These are phyloP conservation scores for Cyclocybe cylindracea DNA, from an alignment of 768 basidiomycete species.

Conservation along the genomic window DNA sequence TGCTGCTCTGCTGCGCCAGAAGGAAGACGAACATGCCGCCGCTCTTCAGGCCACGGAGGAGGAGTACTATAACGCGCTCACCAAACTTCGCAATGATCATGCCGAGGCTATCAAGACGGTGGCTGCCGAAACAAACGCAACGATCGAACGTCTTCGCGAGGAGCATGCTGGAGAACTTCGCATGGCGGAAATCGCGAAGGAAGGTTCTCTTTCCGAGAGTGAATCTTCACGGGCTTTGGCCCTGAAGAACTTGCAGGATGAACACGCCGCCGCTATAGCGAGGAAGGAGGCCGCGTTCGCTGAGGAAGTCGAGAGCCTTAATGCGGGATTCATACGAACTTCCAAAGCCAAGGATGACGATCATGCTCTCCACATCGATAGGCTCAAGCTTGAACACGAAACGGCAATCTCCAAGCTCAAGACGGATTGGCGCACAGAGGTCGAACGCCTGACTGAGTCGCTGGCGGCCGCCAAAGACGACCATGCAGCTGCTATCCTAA, in stretches of 20 bases:
- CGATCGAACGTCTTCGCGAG: slow-evolving; percentile 69
- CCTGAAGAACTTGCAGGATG: slow-evolving; percentile 69
- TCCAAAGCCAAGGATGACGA: slow-evolving; percentile 62
- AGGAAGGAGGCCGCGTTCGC: slow-evolving; percentile 66
- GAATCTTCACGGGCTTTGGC: slow-evolving; percentile 64
- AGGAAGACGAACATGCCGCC: slow-evolving; percentile 58
- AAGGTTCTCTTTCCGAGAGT: slow-evolving; percentile 75
- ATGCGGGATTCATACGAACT: slow-evolving; percentile 58
- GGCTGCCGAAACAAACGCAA: slow-evolving; percentile 57
- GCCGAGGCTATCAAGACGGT: slow-evolving; percentile 63
- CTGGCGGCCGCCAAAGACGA: slow-evolving; percentile 48
- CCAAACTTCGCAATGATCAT: slow-evolving; percentile 75
- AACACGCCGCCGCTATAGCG: slow-evolving; percentile 64
- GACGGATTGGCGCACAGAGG: slow-evolving; percentile 53
- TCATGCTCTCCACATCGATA: slow-evolving; percentile 57
- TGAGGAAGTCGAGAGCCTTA: slow-evolving; percentile 67
- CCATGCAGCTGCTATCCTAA: slow-evolving; percentile 28
- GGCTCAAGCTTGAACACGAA: slow-evolving; percentile 62
- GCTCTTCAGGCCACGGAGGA: slow-evolving; percentile 71
- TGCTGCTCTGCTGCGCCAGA: slow-evolving; percentile 54
- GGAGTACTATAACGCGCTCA: slow-evolving; percentile 80
- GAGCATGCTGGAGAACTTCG: slow-evolving; percentile 77
- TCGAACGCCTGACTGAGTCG: slow-evolving; percentile 46
- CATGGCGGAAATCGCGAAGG: slow-evolving; percentile 72
- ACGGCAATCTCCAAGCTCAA: slow-evolving; percentile 50